Evolutionary conservation across 208 protist species (phyloP).

Genomic region (Lotmaria passim): DNA sequence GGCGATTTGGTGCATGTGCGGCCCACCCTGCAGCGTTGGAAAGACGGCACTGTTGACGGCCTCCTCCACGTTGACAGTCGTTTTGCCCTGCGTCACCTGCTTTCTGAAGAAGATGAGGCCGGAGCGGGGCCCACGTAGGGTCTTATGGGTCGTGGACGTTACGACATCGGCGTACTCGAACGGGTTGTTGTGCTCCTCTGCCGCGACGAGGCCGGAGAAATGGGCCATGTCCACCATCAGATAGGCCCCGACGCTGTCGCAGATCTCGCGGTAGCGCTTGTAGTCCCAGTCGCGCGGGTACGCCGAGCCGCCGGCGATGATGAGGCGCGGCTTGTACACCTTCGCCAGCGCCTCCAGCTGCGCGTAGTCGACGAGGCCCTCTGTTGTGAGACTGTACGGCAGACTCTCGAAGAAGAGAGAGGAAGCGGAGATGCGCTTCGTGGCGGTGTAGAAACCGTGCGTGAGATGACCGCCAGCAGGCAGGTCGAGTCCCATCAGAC

Average conservation of each 20-base stretch:
- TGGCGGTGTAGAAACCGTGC: slow-evolving; percentile 97
- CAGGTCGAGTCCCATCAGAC: slow-evolving; percentile 97
- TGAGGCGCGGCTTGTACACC: slow-evolving; percentile 96
- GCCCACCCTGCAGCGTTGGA: slow-evolving; percentile 97
- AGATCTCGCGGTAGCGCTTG: slow-evolving; percentile 84
- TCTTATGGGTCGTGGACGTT: slow-evolving; percentile 99
- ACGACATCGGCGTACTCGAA: slow-evolving; percentile 98
- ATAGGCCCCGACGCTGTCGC: slow-evolving; percentile 91
- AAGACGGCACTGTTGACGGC: slow-evolving; percentile 98
- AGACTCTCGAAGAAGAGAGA: slow-evolving; percentile 98
- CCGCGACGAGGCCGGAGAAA: slow-evolving; percentile 94
- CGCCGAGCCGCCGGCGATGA: slow-evolving; percentile 96
- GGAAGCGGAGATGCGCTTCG: slow-evolving; percentile 96
- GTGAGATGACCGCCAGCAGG: slow-evolving; percentile 94
- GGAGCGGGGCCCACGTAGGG: slow-evolving; percentile 97
- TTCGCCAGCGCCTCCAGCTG: slow-evolving; percentile 82
- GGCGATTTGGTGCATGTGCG: slow-evolving; percentile 98
- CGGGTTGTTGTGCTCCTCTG: slow-evolving; percentile 82
- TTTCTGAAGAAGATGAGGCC: slow-evolving; percentile 99
- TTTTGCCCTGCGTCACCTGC: slow-evolving; percentile 61
- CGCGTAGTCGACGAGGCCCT: slow-evolving; percentile 98
- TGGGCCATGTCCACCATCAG: slow-evolving; percentile 99
- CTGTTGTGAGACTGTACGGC: slow-evolving; percentile 94
- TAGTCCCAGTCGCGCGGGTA: slow-evolving; percentile 99
- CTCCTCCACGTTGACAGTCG: slow-evolving; percentile 87